Conservation (phyloP, 2,329 filamentous ascomycete genomes). For the Diaporthe australafricana region DNA sequence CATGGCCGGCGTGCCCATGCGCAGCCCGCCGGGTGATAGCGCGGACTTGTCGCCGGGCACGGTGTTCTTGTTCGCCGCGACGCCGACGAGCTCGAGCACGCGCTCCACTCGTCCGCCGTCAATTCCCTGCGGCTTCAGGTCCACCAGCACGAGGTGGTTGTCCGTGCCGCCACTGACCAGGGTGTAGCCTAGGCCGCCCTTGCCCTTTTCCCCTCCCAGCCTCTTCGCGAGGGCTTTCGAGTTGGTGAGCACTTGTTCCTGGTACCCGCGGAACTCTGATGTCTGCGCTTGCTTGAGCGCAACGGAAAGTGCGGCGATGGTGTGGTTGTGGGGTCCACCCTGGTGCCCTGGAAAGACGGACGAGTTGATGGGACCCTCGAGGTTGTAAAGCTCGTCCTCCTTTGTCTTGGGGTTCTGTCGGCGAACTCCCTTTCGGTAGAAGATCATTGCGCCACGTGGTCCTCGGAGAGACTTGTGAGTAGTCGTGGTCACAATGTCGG, state of each 20-base stretch:
- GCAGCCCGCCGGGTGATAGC: constrained; percentile 90
- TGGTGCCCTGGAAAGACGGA: constrained; percentile 99
- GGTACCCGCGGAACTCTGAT: constrained; percentile 92
- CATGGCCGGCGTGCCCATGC: constrained; percentile 97
- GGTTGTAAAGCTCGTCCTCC: constrained; percentile 86
- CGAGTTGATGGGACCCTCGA: constrained; percentile 92
- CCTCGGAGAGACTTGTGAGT: constrained; percentile 98
- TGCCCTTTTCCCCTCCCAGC: constrained; percentile 75
- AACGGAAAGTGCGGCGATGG: constrained; percentile 94
- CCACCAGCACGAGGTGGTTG: constrained; percentile 94
- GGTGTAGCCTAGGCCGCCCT: constrained; percentile 84
- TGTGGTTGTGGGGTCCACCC: constrained; percentile 98
- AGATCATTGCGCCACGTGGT: constrained; percentile 96
- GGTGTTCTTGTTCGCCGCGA: constrained; percentile 99
- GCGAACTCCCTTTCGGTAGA: constrained; percentile 93
- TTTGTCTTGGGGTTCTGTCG: constrained; percentile 87
- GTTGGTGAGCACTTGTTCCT: constrained; percentile 89
- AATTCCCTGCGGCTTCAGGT: constrained; percentile 88
- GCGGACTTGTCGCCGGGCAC: constrained; percentile 96
- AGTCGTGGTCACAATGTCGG: constrained; percentile 96
- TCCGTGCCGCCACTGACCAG: constrained; percentile 95
- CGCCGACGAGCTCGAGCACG: constrained; percentile 90
- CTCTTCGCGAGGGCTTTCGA: constrained; percentile 85
- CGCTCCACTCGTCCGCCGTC: constrained; percentile 93
- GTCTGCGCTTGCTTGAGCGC: constrained; percentile 93